Evolutionary conservation across 345 rosid species (phyloP), one percentile per base, ranked within the genome.

Genomic region (Sonneratia caseolaris): DNA sequence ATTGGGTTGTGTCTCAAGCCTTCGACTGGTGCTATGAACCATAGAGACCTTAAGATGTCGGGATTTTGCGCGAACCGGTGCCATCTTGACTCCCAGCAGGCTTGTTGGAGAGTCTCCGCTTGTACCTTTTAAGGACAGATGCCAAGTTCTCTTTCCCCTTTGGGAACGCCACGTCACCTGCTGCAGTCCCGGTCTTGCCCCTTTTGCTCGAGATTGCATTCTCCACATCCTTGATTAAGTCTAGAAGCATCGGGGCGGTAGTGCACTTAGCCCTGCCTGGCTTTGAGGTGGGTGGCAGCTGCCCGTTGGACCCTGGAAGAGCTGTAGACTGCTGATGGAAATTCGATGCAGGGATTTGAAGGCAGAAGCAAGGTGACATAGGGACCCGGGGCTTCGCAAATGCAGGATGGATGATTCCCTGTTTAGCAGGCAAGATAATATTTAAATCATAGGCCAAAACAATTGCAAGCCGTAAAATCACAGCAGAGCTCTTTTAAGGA

Each of bases 141-240:
- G 93, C 91, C 76, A 96, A 76, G 70, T 96, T 96, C 82, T 92
- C 96, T 80, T 91, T 96, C 37, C 99, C 99, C 74, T 84, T 91
- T 0, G 97, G 98, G 70, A 91, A 96, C 55, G 98, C 99, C 27
- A 96, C 98, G 59, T 96, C 99, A 11, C 99, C 99, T 13, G 98
- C 97, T 59, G 97, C 92, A 72, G 95, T 96, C 48, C 99, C 99
- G 0, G 84, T 86, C 65, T 93, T 83, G 72, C 99, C 99, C 80
- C 84, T 96, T n/a, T 98, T 86, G 59, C 83, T 69, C 49, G 97
- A 92, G 81, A 92, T 88, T 64, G 96, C 91, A n/a, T 71, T 82
- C 84, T 96, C 97, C 56, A 92, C 97, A 6, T 91, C 97, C 88
- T 92, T 96, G 71, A 92, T 83, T 16, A 86, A 71, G 40, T 91